Base-by-base conservation (phyloP, 805 yeast genomes). In the Pichia scutulata region DNA sequence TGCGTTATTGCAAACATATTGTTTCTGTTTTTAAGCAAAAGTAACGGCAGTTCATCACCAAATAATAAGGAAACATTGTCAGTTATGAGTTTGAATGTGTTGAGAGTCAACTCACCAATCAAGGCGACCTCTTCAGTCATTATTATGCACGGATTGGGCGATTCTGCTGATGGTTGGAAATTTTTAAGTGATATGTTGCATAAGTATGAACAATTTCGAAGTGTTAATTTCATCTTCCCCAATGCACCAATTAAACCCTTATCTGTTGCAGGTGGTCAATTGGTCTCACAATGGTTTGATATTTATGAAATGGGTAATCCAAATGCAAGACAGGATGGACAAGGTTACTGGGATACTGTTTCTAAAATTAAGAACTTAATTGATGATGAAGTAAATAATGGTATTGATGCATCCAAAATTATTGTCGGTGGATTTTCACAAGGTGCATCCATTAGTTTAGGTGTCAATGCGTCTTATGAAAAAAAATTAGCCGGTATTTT, bases 341-440 rank as follows among this genome's bases (percentile, higher is more conserved):
- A 58, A 0, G 89, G 89, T 2, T 80, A 76, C 60, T 60, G 78
- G 57, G 70, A 70, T 47, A 70, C 82, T 13, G 68, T 80, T 43
- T 72, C 73, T 1, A 57, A 66, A 3, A 69, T 84, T 23, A 70
- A 74, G 46, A 58, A 59, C 1, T 69, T 75, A 55, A 72, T 85
- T 41, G 64, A 74, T 21, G 80, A 80, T 49, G 81, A 83, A 56
- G 69, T 77, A 16, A 77, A 75, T 9, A 57, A 59, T 7, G 80
- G 84, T 10, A 75, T 86, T 36, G 73, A 78, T 4, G 71, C 84
- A 0, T 80, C 79, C 18, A 78, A 85, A 48, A 85, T 93, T 44
- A 71, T 93, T n/a, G 71, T 93, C 51, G 98, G 98, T 36, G 99
- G 99, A 0, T 93, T 93, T 64, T 84, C 95, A 5, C 99, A 93